phyloP scores from a whole-genome alignment of 2,329 filamentous ascomycete genomes.

The Penicillium sp. region DNA sequence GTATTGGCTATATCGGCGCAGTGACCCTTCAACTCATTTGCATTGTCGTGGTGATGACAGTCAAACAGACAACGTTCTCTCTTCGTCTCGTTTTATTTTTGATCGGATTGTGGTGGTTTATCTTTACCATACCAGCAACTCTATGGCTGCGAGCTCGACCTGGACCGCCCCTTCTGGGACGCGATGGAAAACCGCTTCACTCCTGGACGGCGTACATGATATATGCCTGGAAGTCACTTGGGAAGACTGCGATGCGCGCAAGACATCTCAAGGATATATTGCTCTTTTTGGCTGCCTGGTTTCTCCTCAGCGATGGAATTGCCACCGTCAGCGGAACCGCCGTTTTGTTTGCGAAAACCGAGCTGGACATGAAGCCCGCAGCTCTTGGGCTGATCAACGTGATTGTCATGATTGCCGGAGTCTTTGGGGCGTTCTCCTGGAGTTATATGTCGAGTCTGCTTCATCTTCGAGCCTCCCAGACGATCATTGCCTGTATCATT shows the following conservation, averaged over 20 bases:
- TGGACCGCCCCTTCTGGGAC: constrained; percentile 65
- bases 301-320: constrained; percentile 87
- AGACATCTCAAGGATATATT: constrained; percentile 71
- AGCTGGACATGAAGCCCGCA: constrained; percentile 82
- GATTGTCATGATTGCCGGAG: constrained; percentile 77
- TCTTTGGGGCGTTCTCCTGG: constrained; percentile 88
- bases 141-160: constrained; percentile 84
- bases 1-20: constrained; percentile 85
- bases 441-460: constrained; percentile 68
- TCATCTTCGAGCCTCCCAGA: constrained; percentile 71
- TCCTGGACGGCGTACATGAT: constrained; percentile 68
- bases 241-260: constrained; percentile 71
- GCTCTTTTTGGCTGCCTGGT: constrained; percentile 87
- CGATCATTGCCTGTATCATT: constrained; percentile 84
- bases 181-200: constrained; percentile 35
- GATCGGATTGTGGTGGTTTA: constrained; percentile 86
- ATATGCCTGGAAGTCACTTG: constrained; percentile 83
- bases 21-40: constrained; percentile 77
- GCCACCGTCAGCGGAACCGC: constrained; percentile 93
- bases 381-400: constrained; percentile 90
- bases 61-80: constrained; percentile 75
- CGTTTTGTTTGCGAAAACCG: constrained; percentile 91
- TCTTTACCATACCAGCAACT: constrained; percentile 83
- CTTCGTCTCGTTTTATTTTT: constrained; percentile 81
- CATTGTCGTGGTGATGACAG: constrained; percentile 68